A percentile compares a stretch with the other conserved stretches of the same genome.
phyloP scores from a whole-genome alignment of 768 basidiomycete species.

The Kwoniella mangroviensis region DNA sequence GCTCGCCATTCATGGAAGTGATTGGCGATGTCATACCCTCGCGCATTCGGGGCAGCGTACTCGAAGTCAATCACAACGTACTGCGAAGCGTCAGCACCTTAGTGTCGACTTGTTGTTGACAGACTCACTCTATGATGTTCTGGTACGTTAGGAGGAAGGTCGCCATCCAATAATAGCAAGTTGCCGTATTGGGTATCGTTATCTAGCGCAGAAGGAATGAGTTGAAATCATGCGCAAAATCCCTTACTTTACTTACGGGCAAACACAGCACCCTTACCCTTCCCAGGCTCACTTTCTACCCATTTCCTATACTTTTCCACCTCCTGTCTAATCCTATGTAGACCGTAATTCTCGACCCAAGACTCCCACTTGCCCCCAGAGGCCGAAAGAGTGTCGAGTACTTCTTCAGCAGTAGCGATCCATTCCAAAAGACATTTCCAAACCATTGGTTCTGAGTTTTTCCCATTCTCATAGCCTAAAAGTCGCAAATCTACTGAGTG shows the following conservation, averaged over 20 bases:
- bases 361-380: slow-evolving; percentile 49
- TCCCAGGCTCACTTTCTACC: slow-evolving; percentile 68
- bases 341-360: slow-evolving; percentile 64
- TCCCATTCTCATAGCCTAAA: slow-evolving; percentile 59
- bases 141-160: slow-evolving; percentile 62
- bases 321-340: slow-evolving; percentile 67
- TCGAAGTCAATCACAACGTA: slow-evolving; percentile 98
- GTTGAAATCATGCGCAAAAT: too few relatives aligned
- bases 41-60: slow-evolving; percentile 89
- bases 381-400: slow-evolving; percentile 64
- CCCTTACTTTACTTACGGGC: slow-evolving; percentile 49
- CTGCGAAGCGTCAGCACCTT: slow-evolving; percentile 58
- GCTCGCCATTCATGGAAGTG: slow-evolving; percentile 98
- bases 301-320: slow-evolving; percentile 75
- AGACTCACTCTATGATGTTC: slow-evolving; percentile 75
- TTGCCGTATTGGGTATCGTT: slow-evolving; percentile 98
- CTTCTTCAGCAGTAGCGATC: slow-evolving; percentile 72
- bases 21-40: slow-evolving; percentile 94
- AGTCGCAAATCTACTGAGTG: slow-evolving; percentile 84
- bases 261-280: slow-evolving; percentile 67
- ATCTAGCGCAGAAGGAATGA: slow-evolving; percentile 62
- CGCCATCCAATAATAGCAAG: slow-evolving; percentile 70
- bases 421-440: slow-evolving; percentile 54
- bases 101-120: too few relatives aligned
- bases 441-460: slow-evolving; percentile 45